Evolutionary conservation across 768 basidiomycete species (phyloP).

Genomic region (Russula earlei): DNA sequence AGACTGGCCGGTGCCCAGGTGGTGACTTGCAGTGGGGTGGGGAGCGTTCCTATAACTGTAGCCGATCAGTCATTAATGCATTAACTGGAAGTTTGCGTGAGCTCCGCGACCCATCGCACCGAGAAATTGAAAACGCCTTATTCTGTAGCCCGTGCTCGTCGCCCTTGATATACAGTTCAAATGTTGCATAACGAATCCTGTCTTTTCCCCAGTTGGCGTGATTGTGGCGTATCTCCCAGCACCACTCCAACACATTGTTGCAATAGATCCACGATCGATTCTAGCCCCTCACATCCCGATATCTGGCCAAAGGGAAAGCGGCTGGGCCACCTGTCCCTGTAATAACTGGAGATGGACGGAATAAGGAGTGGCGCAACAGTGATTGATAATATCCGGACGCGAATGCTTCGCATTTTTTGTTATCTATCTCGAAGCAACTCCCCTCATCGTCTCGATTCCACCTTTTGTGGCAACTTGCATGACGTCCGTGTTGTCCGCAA

Average conservation of each 20-base stretch:
- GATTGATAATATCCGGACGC: neutral
- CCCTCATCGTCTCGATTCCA: neutral
- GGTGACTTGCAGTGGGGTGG: neutral
- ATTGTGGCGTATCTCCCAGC: neutral
- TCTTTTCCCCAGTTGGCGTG: neutral
- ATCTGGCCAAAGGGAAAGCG: neutral
- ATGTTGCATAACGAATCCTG: neutral
- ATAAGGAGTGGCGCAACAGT: neutral
- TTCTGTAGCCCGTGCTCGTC: too few relatives aligned
- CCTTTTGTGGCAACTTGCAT: neutral
- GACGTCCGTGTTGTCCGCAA: constrained; percentile 5
- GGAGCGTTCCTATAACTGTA: neutral
- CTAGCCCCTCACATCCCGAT: neutral
- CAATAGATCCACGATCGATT: neutral
- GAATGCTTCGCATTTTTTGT: too few relatives aligned
- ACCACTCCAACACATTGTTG: constrained; percentile 16
- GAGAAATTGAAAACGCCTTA: too few relatives aligned
- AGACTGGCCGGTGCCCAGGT: neutral
- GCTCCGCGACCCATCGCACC: neutral
- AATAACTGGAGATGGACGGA: neutral
- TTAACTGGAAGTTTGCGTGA: neutral
- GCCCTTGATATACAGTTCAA: too few relatives aligned
- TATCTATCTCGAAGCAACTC: neutral
- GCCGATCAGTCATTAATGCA: neutral
- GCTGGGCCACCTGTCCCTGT: neutral